Evolutionary conservation across 768 basidiomycete genomes (phyloP), one percentile per base, ranked within the genome.

Genomic region (Artomyces pyxidatus): DNA sequence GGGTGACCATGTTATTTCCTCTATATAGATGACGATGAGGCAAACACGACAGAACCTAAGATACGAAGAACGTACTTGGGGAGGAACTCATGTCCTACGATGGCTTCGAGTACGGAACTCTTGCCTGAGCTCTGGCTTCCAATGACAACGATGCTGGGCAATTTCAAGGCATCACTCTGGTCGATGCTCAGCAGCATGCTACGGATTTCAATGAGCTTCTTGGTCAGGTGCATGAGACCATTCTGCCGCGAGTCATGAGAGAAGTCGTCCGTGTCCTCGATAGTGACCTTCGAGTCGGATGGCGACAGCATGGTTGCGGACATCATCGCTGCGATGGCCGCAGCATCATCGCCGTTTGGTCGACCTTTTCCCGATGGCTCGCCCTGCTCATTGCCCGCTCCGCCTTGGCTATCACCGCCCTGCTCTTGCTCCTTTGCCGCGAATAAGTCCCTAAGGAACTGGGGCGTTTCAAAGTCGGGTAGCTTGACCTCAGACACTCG

Each of bases 1-100:
- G 86, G 2, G 96, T 99, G 28, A 98, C 96, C 96, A 99, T 99
- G 66, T 98, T 98, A 66, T 92, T 86, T 48, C 96, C 96, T 69
- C 95, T 98, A 60, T 9, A 44, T 2, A 22, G 11, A 2, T 17
- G 51, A 9, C 51, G 40, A 53, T 16, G 49, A 47, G 42, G 39
- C 8, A 7, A 44, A 32, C 11, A n/a, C 6, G 42, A 37, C n/a
- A 14, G 30, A 12, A 4, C 6, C 11, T 21, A 32, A 12, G 6
- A 29, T 21, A 30, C 14, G n/a, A 19, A 30, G 30, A 2, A 75
- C 91, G 55, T 61, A 97, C 95, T 99, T 99, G 21, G 96, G 96
- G 29, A 99, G 71, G 63, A 99, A 99, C 65, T 98, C 92, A 50
- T 96, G 91, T 0, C 96, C 96, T 25, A 99, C 96, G 52, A 99